A percentile compares a stretch with the other conserved stretches of the same genome.
Evolutionary conservation across 306 rosid species (phyloP).

Genomic region (Argentina anserina): DNA sequence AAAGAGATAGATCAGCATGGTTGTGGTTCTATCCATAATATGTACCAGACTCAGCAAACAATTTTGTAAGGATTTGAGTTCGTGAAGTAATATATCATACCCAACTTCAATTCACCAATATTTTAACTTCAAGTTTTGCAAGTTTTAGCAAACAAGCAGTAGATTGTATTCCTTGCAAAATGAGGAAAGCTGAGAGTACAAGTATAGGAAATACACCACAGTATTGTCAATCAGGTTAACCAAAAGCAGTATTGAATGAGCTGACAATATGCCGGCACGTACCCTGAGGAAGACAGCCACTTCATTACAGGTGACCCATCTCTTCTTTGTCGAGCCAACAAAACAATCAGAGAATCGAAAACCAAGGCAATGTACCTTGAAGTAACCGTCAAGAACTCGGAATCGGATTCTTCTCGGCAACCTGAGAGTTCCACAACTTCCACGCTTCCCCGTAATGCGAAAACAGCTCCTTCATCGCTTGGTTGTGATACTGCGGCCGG

Average conservation of each 20-base stretch:
- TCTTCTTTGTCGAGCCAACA: background rate
- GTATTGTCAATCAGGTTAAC: background rate
- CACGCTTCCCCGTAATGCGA: constrained; percentile 52
- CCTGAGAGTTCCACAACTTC: constrained; percentile 35
- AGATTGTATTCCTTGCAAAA: background rate
- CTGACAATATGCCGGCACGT: background rate
- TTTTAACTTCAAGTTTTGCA: background rate
- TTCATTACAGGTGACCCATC: background rate
- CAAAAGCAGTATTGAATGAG: background rate
- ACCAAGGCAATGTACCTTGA: background rate
- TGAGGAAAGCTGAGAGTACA: no score
- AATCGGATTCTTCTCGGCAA: background rate
- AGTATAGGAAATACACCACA: no score
- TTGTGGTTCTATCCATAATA: constrained; percentile 12
- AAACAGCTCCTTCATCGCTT: constrained; percentile 40
- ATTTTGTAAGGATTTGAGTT: constrained; percentile 36
- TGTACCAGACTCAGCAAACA: constrained; percentile 32
- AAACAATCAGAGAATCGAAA: background rate
- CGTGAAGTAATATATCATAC: background rate
- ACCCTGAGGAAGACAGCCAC: no score
- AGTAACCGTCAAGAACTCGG: background rate
- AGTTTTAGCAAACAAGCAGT: background rate
- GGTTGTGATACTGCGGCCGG: constrained; percentile 41
- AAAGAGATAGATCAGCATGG: constrained; percentile 18
- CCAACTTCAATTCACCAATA: background rate